A percentile compares a stretch with the other conserved stretches of the same genome.
phyloP scores from a whole-genome alignment of 2,329 filamentous ascomycete species.

The Boeremia exigua region DNA sequence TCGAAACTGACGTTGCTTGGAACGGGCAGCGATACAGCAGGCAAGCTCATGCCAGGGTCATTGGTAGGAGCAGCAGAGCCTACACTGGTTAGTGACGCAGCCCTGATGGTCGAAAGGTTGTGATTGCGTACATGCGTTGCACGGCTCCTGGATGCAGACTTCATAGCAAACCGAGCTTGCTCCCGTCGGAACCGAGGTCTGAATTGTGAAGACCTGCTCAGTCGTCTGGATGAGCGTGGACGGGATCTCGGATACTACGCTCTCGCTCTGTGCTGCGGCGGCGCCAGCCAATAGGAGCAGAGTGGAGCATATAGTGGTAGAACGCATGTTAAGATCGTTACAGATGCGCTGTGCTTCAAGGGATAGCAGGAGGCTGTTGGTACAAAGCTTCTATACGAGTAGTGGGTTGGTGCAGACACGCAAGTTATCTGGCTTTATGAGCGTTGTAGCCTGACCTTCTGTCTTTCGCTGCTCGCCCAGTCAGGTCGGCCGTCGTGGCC shows the following conservation, averaged over 20 bases:
- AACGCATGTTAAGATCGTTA: slow-evolving; percentile 27
- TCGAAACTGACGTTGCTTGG: background rate
- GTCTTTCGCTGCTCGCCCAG: slow-evolving; percentile 1
- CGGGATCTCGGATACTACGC: slow-evolving; percentile 9
- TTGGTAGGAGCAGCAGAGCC: slow-evolving; percentile 10
- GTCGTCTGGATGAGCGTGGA: slow-evolving; percentile 19
- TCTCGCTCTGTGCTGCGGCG: slow-evolving; percentile 20
- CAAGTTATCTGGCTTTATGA: slow-evolving; percentile 3
- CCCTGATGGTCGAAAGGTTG: background rate
- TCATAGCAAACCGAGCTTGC: slow-evolving; percentile 28
- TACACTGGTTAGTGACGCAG: slow-evolving; percentile 1
- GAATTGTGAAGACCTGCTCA: slow-evolving; percentile 35
- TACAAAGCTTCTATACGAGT: background rate
- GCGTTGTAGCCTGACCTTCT: slow-evolving; percentile 11
- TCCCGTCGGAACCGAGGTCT: slow-evolving; percentile 30
- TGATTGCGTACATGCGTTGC: slow-evolving; percentile 33
- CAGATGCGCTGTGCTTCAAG: background rate
- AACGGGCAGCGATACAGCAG: slow-evolving; percentile 4
- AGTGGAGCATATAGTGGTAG: slow-evolving; percentile 27
- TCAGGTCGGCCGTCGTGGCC: slow-evolving; percentile 10
- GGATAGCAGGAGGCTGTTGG: background rate
- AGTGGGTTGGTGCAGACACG: background rate
- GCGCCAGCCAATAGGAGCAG: slow-evolving; percentile 36
- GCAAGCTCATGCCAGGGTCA: slow-evolving; percentile 21
- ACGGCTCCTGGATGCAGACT: slow-evolving; percentile 36